Conservation (phyloP, 805 yeast species). For the Suhomyces canberraensis region DNA sequence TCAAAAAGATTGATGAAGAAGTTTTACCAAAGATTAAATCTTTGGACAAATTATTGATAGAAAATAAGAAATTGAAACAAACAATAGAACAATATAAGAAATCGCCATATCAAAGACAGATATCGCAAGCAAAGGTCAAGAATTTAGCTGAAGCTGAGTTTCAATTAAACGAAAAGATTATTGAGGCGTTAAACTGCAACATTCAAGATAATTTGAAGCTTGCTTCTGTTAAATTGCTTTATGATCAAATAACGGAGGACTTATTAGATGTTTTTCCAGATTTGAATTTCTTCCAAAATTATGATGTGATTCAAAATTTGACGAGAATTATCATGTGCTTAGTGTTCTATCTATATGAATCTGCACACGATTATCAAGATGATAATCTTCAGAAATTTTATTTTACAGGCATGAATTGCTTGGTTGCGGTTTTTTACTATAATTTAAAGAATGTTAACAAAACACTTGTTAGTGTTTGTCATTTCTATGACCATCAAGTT, state of each 20-base stretch:
- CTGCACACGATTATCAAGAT: conserved; percentile 3
- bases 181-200: conserved; percentile 1
- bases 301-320: conserved; percentile 11
- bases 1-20: conserved; percentile 1
- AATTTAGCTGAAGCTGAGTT: neutral
- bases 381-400: conserved; percentile 19
- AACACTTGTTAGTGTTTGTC: conserved; percentile 39
- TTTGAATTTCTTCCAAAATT: conserved; percentile 15
- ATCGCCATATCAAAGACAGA: neutral
- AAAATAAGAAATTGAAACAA: conserved; percentile 1
- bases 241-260: conserved; percentile 13
- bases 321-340: conserved; percentile 31
- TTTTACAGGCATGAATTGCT: conserved; percentile 31
- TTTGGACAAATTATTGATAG: conserved; percentile 3
- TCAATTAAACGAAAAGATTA: conserved; percentile 3
- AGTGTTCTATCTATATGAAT: conserved; percentile 15
- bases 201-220: conserved; percentile 4
- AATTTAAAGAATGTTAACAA: conserved; percentile 28
- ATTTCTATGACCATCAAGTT: conserved; percentile 34
- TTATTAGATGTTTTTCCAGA: conserved; percentile 20
- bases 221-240: conserved; percentile 6
- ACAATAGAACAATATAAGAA: conserved; percentile 1
- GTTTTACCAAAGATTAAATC: conserved; percentile 2
- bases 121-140: neutral
- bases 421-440: conserved; percentile 42